These are phyloP conservation scores for Kwoniella shivajii DNA, from an alignment of 1,284 basidiomycete genomes.

Conservation along the genomic window DNA sequence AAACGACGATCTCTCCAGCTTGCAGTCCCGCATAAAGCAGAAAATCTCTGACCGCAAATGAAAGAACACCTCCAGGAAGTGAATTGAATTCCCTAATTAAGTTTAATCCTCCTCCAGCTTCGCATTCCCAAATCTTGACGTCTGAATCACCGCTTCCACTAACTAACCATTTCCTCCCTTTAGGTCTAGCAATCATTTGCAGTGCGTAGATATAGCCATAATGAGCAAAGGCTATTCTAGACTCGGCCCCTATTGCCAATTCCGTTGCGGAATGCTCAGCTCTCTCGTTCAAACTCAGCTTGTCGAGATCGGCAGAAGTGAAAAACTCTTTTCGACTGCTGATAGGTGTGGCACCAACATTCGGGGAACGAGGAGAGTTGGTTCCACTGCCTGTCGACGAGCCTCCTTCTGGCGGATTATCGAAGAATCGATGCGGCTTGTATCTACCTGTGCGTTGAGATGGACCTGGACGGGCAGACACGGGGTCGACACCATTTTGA, in stretches of 20 bases:
- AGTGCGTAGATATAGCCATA: slow-evolving; percentile 94
- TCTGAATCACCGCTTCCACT: slow-evolving; percentile 87
- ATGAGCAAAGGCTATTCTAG: slow-evolving; percentile 83
- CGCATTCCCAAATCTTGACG: slow-evolving; percentile 84
- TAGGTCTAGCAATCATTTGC: slow-evolving; percentile 56
- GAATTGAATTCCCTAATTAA: slow-evolving; percentile 35
- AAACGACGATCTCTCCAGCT: slow-evolving; percentile 87
- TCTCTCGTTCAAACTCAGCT: slow-evolving; percentile 10
- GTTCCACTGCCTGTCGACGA: slow-evolving; percentile 25
- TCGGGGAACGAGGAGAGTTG: slow-evolving; percentile 32
- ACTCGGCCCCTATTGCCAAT: slow-evolving; percentile 63
- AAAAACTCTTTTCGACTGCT: slow-evolving; percentile 16
- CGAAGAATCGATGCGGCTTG: slow-evolving; percentile 50
- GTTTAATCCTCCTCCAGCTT: slow-evolving; percentile 40
- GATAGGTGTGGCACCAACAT: slow-evolving; percentile 12
- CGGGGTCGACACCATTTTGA: slow-evolving; percentile 14
- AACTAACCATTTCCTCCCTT: slow-evolving; percentile 63
- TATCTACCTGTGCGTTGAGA: slow-evolving; percentile 48
- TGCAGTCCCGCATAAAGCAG: slow-evolving; percentile 91
- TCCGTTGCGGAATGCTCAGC: slow-evolving; percentile 32
- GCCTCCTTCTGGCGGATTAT: slow-evolving; percentile 33
- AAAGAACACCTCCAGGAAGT: slow-evolving; percentile 64
- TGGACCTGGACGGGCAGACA: slow-evolving; percentile 14
- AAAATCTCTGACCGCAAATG: slow-evolving; percentile 72
- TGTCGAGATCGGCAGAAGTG: slow-evolving; percentile 22